These are phyloP conservation scores for Pseudogymnoascus destructans DNA, from an alignment of 2,329 filamentous ascomycete genomes.

Conservation along the genomic window DNA sequence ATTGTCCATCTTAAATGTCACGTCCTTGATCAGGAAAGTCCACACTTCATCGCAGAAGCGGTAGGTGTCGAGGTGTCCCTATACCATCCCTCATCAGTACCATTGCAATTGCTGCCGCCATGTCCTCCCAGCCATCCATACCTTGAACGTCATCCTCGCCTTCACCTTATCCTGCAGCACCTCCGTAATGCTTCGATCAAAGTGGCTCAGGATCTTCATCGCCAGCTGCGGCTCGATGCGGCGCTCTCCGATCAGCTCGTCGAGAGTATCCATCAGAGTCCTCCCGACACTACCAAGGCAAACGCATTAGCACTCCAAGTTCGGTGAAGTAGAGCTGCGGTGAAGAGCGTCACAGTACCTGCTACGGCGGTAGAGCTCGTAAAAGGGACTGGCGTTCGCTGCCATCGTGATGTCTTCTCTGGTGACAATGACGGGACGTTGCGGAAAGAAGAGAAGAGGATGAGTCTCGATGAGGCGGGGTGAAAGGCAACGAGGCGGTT, in stretches of 20 bases:
- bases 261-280: constrained; percentile 89
- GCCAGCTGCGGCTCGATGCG: constrained; percentile 95
- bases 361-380: constrained; percentile 96
- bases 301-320: constrained; percentile 15
- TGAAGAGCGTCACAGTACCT: constrained; percentile 50
- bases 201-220: constrained; percentile 95
- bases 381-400: constrained; percentile 47
- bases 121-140: constrained; percentile 30
- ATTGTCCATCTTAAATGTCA: constrained; percentile 92
- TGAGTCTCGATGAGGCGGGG: constrained; percentile 1
- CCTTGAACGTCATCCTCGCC: constrained; percentile 87
- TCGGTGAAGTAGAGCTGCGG: constrained; percentile 24
- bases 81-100: constrained; percentile 18
- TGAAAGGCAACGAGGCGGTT: not conserved
- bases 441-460: not conserved
- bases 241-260: constrained; percentile 86
- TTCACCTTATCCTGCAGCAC: constrained; percentile 88
- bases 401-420: constrained; percentile 30
- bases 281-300: constrained; percentile 60
- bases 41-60: constrained; percentile 99
- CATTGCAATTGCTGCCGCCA: not conserved
- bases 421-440: constrained; percentile 6
- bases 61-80: constrained; percentile 97
- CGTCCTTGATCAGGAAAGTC: constrained; percentile 98
- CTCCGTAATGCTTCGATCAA: constrained; percentile 86